Base-by-base conservation (phyloP, 2,329 filamentous ascomycete species). In the Epicoccum sorghinum region DNA sequence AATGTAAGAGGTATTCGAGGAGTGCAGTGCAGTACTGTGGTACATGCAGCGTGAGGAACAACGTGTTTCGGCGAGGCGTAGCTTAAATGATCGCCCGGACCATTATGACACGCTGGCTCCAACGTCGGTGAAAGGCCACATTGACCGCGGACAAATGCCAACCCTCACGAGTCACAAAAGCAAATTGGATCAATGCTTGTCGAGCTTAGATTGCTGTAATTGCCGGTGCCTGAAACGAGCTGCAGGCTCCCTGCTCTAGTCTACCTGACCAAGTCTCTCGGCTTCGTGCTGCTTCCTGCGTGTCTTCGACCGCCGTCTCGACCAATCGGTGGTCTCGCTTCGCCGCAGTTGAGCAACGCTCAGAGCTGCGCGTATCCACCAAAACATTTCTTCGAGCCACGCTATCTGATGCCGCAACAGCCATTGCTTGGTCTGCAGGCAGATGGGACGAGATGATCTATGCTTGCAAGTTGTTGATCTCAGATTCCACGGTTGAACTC, bases 401-500 rank as follows among this genome's bases (percentile, higher is more conserved):
- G 27, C 27, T 13, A 22, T 22, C 12, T 3, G 12, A 2, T 7
- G 4, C 14, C n/a, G 18, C 41, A 18, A 18, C 29, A 14, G 10
- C 10, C 4, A 7, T 9, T 29, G 27, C 27, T 29, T 29, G 3
- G 9, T 9, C 27, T 29, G 27, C 27, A 3, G 1, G 9, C 6
- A 7, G 27, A 29, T 29, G 9, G 6, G 9, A 9, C 27, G 27
- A 29, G 27, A 40, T 18, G 23, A 27, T 13, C 3, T 14, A 8
- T 1, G 2, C 27, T 29, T 29, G 27, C 27, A 23, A 23, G n/a
- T 12, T 13, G 13, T 25, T 25, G n/a, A 36, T 44, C 54, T 75
- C 79, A 97, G 67, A 99, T 93, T 10, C 95, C 95, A 69, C 95
- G 86, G 76, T 99, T 98, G 77, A 99, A 98, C 73, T 96, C 91